Base-by-base conservation (phyloP, 257 asterid species). In the Ilex asprella region DNA sequence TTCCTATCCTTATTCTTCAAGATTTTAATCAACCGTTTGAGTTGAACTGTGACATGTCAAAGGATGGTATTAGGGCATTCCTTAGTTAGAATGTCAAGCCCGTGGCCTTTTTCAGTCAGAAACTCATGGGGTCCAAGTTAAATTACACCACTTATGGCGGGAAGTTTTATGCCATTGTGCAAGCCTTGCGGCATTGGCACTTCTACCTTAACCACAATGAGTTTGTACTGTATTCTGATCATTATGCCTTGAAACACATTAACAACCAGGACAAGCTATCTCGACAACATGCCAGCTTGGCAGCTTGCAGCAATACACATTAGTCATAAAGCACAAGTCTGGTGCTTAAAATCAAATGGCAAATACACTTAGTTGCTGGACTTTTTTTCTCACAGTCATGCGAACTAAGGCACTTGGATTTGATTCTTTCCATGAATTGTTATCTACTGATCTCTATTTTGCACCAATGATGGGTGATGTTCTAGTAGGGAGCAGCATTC, bases 61-160 rank as follows among this genome's bases (percentile, higher is more conserved):
- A 12, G 3, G 29, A 56, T 41, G 69, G 62, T 1, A 43, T 56
- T 9, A 46, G 62, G 12, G 55, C 2, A 2, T 44, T 55, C 13
- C 43, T 63, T 10, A 52, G 43, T 6, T 39, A 63, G 6, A 13
- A 39, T 12, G 53, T 51, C 5, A 10, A 5, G 12, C 54, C 31
- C 0, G 10, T 63, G 12, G 60, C 68, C 10, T 63, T 14, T 2
- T 63, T 63, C 29, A 63, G 68, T 27, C 53, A 63, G 53, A 63
- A 54, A 27, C 9, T 63, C 2, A 9, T 2, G 32, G 68, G 51
- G 1, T 16, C 60, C 2, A 32, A 39, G 9, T 16, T 16, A 0
- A 10, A 29, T 14, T 63, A 32, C 4, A 6, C 10, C 0, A 16
- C 68, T 4, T 52, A 63, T 39, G 27, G 1, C 27, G 27, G 0